Percentiles rank a stretch among this genome's conserved stretches.
Conservation (phyloP, 2,329 filamentous ascomycete species). For the Podosphaera aphanis region DNA sequence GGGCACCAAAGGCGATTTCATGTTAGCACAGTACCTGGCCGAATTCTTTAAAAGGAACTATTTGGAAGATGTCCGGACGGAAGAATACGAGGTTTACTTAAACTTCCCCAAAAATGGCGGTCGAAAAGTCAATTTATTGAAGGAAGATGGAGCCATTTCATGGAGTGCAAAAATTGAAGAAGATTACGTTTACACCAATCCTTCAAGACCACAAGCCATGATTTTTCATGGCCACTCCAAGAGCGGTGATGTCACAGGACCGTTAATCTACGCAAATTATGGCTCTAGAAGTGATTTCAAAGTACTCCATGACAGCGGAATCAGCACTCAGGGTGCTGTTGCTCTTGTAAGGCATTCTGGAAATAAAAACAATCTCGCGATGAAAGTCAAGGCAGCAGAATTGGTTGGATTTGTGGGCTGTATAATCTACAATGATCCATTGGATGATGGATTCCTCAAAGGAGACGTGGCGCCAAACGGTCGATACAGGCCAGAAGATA, state of each 20-base stretch:
- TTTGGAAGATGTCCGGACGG: slow-evolving; percentile 52
- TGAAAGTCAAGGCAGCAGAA: slow-evolving; percentile 82
- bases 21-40: slow-evolving; percentile 63
- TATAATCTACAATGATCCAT: slow-evolving; percentile 78
- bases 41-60: slow-evolving; percentile 47
- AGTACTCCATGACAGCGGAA: slow-evolving; percentile 41
- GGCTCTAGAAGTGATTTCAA: slow-evolving; percentile 70
- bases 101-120: slow-evolving; percentile 70
- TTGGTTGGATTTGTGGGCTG: slow-evolving; percentile 67
- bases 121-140: slow-evolving; percentile 58
- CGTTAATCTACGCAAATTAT: slow-evolving; percentile 78
- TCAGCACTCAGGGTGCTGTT: slow-evolving; percentile 58
- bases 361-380: slow-evolving; percentile 42
- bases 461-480: slow-evolving; percentile 56
- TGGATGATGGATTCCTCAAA: slow-evolving; percentile 55
- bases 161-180: slow-evolving; percentile 80
- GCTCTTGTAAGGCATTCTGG: slow-evolving; percentile 65
- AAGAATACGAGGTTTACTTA: slow-evolving; percentile 71
- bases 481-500: slow-evolving; percentile 57
- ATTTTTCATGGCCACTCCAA: slow-evolving; percentile 80
- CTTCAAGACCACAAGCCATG: slow-evolving; percentile 41
- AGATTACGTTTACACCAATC: slow-evolving; percentile 40
- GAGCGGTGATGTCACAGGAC: slow-evolving; percentile 64
- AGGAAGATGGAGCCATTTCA: slow-evolving; percentile 33
- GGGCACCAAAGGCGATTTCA: slow-evolving; percentile 81